A percentile compares a stretch with the other conserved stretches of the same genome.
Evolutionary conservation across 108 stramenopile species (phyloP).

Genomic region (Nitzschia sp.): DNA sequence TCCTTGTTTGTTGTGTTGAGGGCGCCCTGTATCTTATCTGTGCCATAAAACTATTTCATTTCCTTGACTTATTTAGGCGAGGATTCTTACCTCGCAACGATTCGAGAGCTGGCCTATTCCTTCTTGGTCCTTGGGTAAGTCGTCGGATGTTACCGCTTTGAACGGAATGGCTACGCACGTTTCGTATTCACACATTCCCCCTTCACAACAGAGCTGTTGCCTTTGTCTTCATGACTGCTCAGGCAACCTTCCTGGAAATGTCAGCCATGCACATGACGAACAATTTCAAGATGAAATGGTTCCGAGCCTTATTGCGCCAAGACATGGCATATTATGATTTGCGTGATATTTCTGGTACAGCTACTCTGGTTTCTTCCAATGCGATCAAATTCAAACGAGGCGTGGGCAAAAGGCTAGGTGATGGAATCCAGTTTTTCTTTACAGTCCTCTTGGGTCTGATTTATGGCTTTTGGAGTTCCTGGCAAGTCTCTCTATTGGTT

Average conservation of each 20-base stretch:
- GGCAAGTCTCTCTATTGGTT: slow-evolving; percentile 41
- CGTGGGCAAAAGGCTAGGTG: slow-evolving; percentile 46
- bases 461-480: slow-evolving; percentile 43
- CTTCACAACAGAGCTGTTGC: slow-evolving; percentile 18
- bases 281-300: slow-evolving; percentile 44
- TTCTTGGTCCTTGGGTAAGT: slow-evolving; percentile 49
- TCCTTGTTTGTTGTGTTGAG: too few species aligned
- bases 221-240: slow-evolving; percentile 42
- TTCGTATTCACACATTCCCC: too few species aligned
- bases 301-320: slow-evolving; percentile 54
- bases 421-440: slow-evolving; percentile 44
- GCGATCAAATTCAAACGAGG: slow-evolving; percentile 41
- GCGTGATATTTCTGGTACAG: slow-evolving; percentile 46
- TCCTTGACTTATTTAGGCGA: slow-evolving; percentile 9
- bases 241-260: slow-evolving; percentile 40
- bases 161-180: too few species aligned
- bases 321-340: slow-evolving; percentile 69
- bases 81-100: slow-evolving; percentile 27
- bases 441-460: slow-evolving; percentile 41
- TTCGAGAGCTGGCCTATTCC: slow-evolving; percentile 43
- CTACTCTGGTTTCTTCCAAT: slow-evolving; percentile 44
- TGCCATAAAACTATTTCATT: too few species aligned
- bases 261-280: slow-evolving; percentile 48
- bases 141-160: too few species aligned
- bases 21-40: too few species aligned